Conservation (phyloP, 805 yeast genomes). For the Monosporozyma aerobia region DNA sequence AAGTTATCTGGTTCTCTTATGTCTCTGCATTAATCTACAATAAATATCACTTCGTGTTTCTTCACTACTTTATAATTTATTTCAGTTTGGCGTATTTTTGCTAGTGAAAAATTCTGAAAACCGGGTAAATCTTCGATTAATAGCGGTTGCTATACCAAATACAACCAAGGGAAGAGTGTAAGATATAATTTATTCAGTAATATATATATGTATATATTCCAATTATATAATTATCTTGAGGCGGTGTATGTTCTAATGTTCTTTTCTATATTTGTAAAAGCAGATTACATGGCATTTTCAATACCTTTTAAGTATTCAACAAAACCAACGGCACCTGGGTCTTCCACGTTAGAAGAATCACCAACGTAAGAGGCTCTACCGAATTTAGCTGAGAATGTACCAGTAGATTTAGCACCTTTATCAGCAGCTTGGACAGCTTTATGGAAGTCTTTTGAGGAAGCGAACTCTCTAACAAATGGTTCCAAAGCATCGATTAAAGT, state of each 20-base stretch:
- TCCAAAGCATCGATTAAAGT: constrained; percentile 82
- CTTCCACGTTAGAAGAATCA: constrained; percentile 62
- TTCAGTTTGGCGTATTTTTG: background rate
- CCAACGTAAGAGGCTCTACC: constrained; percentile 94
- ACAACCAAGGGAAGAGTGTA: background rate
- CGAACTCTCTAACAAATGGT: constrained; percentile 68
- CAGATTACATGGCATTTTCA: constrained; percentile 12
- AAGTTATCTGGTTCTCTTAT: background rate
- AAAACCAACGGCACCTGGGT: constrained; percentile 91
- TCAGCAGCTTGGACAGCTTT: constrained; percentile 62
- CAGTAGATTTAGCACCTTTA: constrained; percentile 70
- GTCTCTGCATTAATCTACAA: background rate
- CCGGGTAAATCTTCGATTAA: background rate
- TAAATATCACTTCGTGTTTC: background rate
- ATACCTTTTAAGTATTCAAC: constrained; percentile 41
- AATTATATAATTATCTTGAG: too few relatives aligned
- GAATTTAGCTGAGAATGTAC: constrained; percentile 68
- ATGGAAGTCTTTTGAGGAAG: constrained; percentile 40
- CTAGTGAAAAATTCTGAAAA: background rate
- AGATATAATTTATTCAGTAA: background rate
- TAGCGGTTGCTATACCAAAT: too few relatives aligned
- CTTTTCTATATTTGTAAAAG: background rate
- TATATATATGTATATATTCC: background rate
- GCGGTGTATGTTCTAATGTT: background rate
- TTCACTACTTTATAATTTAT: background rate